Percentiles rank a stretch among this genome's conserved stretches.
phyloP scores from a whole-genome alignment of 148 eudicot species.

The Cornus suecica region DNA sequence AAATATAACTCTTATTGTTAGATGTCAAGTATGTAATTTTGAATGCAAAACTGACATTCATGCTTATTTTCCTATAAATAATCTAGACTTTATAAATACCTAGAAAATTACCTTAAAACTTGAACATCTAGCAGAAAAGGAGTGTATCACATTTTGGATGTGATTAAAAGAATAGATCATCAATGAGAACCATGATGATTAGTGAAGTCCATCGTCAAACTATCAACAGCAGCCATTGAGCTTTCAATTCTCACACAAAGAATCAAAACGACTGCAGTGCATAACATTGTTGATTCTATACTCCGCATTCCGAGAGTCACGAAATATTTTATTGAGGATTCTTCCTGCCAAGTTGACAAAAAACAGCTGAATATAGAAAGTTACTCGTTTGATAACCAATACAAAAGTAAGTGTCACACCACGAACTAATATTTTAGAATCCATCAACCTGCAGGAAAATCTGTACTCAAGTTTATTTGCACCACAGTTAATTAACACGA shows the following conservation, averaged over 20 bases:
- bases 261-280: not conserved
- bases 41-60: not conserved
- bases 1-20: not conserved
- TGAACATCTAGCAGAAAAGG: not conserved
- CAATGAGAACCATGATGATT: not conserved
- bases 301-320: not conserved
- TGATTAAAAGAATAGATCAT: not conserved
- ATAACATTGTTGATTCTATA: not conserved
- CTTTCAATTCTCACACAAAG: constrained; percentile 1
- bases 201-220: not conserved
- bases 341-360: constrained; percentile 7
- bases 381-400: not conserved
- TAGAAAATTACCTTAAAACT: constrained; percentile 13
- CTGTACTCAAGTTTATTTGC: not conserved
- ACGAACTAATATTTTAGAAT: not conserved
- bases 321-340: not conserved
- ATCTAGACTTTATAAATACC: not conserved
- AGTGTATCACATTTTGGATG: not conserved
- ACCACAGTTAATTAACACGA: not conserved
- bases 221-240: not conserved
- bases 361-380: not conserved
- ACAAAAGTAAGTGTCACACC: not conserved
- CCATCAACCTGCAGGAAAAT: constrained; percentile 1
- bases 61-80: constrained; percentile 1
- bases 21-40: not conserved